Evolutionary conservation across 257 asterid species (phyloP).

Genomic region (Marsdenia floribunda): DNA sequence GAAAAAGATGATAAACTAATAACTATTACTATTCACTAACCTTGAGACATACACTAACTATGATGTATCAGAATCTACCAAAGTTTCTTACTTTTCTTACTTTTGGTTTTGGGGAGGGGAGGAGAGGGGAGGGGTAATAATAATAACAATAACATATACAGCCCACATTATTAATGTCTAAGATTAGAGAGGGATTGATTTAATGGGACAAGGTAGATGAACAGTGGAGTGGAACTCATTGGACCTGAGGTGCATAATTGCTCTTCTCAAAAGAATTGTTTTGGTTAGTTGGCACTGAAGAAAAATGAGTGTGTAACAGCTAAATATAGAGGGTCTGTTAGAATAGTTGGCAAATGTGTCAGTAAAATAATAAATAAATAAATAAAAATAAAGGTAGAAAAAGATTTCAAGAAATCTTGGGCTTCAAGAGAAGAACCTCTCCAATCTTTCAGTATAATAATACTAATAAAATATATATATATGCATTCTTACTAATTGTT

Average conservation of each 20-base stretch:
- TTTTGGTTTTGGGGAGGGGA: neutral
- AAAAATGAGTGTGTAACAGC: slow-evolving; percentile 85
- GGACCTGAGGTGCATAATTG: slow-evolving; percentile 34
- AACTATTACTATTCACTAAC: slow-evolving; percentile 15
- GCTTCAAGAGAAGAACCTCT: slow-evolving; percentile 77
- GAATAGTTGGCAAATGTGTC: slow-evolving; percentile 84
- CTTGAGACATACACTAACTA: slow-evolving; percentile 23
- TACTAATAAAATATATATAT: neutral
- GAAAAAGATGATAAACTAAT: slow-evolving; percentile 15
- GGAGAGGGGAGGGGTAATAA: slow-evolving; percentile 2
- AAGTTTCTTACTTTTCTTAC: slow-evolving; percentile 13
- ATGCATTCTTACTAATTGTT: neutral
- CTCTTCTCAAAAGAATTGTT: slow-evolving; percentile 40
- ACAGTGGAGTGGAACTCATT: slow-evolving; percentile 27
- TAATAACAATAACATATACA: neutral
- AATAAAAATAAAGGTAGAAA: neutral
- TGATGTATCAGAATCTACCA: slow-evolving; percentile 2
- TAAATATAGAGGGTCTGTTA: slow-evolving; percentile 45
- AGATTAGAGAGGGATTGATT: slow-evolving; percentile 16
- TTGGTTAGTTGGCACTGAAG: slow-evolving; percentile 57
- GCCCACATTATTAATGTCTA: slow-evolving; percentile 15
- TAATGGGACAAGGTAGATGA: slow-evolving; percentile 26
- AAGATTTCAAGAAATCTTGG: slow-evolving; percentile 50
- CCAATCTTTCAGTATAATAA: slow-evolving; percentile 27
- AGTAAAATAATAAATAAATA: slow-evolving; percentile 32